A percentile compares a stretch with the other conserved stretches of the same genome.
Conservation (phyloP, 2,329 filamentous ascomycete genomes). For the Ustulina deusta region DNA sequence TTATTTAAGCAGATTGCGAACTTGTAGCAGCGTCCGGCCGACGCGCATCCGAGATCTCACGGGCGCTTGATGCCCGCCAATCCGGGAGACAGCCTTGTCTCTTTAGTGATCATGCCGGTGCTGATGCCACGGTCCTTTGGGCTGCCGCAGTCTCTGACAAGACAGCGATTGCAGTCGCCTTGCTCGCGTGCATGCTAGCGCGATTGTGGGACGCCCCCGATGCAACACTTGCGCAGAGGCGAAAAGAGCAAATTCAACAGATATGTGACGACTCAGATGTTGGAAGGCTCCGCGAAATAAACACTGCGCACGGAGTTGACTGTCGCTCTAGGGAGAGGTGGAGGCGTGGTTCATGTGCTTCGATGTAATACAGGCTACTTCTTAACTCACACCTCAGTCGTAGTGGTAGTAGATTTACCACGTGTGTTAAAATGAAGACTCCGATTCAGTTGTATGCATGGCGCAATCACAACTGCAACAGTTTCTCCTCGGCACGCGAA, state of each 20-base stretch:
- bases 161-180: constrained; percentile 27
- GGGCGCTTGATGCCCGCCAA: not conserved
- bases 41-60: constrained; percentile 12
- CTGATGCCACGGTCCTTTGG: constrained; percentile 39
- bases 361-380: too few relatives aligned
- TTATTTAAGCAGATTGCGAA: constrained; percentile 7
- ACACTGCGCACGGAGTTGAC: too few relatives aligned
- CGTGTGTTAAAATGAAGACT: too few relatives aligned
- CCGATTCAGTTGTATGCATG: too few relatives aligned
- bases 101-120: constrained; percentile 17
- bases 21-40: constrained; percentile 17
- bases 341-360: too few relatives aligned
- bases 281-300: too few relatives aligned
- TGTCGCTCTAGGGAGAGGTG: too few relatives aligned
- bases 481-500: not conserved
- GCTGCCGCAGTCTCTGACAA: constrained; percentile 38
- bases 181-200: constrained; percentile 42
- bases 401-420: too few relatives aligned
- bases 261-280: not conserved
- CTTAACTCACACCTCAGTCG: too few relatives aligned
- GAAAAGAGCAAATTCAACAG: constrained; percentile 12
- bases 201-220: constrained; percentile 35
- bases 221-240: constrained; percentile 34
- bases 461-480: not conserved
- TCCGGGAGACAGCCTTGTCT: not conserved